Evolutionary conservation across 441 rosid genomes (phyloP), one percentile per base, ranked within the genome.

Genomic region (Adansonia madagascariensis): DNA sequence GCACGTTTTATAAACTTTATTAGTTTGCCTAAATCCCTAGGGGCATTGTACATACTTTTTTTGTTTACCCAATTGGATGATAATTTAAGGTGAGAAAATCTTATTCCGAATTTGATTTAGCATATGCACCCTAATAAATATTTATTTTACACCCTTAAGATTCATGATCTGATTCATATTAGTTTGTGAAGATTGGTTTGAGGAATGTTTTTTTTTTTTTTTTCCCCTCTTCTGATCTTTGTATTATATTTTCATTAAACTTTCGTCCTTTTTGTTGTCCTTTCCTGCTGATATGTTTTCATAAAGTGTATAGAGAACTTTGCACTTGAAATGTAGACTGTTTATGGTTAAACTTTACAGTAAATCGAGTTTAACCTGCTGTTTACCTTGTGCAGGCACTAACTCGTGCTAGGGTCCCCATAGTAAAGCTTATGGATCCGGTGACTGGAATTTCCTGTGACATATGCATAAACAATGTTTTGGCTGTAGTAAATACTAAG

Each of bases 351-450:
- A 46, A 39, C 43, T 74, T 46, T 8, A 20, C n/a, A 46, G 6
- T 17, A 50, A 31, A 15, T 1, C 9, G 2, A 27, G 35, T 52
- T 1, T 47, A 4, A 63, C 63, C 18, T 47, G 15, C 17, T 17
- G 20, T 4, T 64, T 64, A 39, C 50, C 47, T 52, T 72, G 64
- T 74, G 52, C 90, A 95, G 98, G 97, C 99, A 50, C 75, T 95
- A 52, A 90, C 97, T 7, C 90, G 94, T 72, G 99, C 99, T 59
- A 89, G 99, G 84, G 99, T 95, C 46, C 99, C 99, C 22, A 89
- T 95, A 76, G 99, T 93, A 71, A 95, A 93, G 87, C 97, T 95
- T 44, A 95, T 89, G 97, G 98, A 95, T 88, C 98, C 98, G 3
- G 90, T 70, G 12, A 92, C 97, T 79, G 97, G 90, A 73, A 89